Evolutionary conservation across 148 eudicot genomes (phyloP).

Genomic region (Suaeda aralocaspica): DNA sequence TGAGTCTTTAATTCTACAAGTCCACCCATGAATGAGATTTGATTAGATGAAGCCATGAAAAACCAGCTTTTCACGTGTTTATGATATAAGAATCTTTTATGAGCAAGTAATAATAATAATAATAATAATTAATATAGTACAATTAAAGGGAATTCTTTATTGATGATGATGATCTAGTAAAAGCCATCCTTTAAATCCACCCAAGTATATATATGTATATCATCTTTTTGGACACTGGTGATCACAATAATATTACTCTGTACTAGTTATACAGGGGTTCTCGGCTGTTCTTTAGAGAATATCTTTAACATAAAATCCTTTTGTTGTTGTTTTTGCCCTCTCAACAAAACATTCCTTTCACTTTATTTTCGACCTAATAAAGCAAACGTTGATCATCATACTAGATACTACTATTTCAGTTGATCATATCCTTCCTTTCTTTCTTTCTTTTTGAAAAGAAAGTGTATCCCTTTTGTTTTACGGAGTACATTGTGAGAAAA

Average conservation of each 20-base stretch:
- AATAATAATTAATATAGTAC: not conserved
- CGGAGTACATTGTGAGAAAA: not conserved
- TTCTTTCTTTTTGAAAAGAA: conserved; percentile 21
- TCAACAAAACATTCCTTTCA: conserved; percentile 32
- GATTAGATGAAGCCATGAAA: too few species aligned
- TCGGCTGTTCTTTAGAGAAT: conserved; percentile 31
- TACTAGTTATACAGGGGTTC: not conserved
- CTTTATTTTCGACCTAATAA: conserved; percentile 26
- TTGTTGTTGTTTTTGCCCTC: conserved; percentile 24
- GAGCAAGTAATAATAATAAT: conserved; percentile 7
- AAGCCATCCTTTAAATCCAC: conserved; percentile 22
- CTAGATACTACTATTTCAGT: conserved; percentile 9
- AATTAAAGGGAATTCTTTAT: conserved; percentile 30
- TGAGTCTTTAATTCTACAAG: conserved; percentile 35
- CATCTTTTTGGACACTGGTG: conserved; percentile 33
- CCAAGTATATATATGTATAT: conserved; percentile 17
- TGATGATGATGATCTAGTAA: conserved; percentile 20
- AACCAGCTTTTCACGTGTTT: conserved; percentile 9
- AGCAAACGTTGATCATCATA: conserved; percentile 15
- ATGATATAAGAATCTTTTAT: conserved; percentile 12
- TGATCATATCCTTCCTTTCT: not conserved
- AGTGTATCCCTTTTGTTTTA: conserved; percentile 18
- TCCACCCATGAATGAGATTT: too few species aligned
- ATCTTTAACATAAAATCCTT: conserved; percentile 21
- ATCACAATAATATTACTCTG: not conserved